Evolutionary conservation across 805 yeast genomes (phyloP), one percentile per base, ranked within the genome.

Genomic region (Allodekkera sacchari): DNA sequence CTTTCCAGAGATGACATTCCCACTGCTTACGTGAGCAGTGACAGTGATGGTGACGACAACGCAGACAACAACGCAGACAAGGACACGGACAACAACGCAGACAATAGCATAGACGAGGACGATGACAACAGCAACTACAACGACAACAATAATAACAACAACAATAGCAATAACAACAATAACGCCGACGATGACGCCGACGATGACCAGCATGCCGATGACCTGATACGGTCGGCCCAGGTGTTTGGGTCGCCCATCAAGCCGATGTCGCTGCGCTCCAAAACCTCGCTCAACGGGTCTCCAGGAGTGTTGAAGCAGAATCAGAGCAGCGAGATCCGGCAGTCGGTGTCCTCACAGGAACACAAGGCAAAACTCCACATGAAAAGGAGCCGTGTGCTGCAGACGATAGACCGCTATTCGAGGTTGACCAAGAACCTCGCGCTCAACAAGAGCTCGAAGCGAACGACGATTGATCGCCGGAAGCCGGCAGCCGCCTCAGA

Each of bases 171-270:
- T 16, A 31, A 26, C 13, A 22, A 28, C 9, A 22, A 33, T 12
- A 19, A 21, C 6, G 34, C 32, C 20, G 25, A 30, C 12, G 40
- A 33, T 20, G 32, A 32, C 11, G 40, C 17, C 6, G 37, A 32
- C 10, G 47, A 37, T n/a, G 43, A 42, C 14, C 38, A 34, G 16
- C 50, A 49, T n/a, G 48, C 52, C 11, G 57, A 52, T 27, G 57
- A 50, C 33, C 39, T 45, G 27, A 55, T 54, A 11, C 46, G 41
- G 24, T 43, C 48, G 2, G 58, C 59, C 2, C 40, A 50, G 8
- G 30, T 35, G n/a, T 37, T 47, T 31, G 58, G 58, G 2, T 47
- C 55, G 7, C 59, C 57, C 1, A 53, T 53, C 3, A 43, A 38
- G 22, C 47, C 31, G 11, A 19, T 47, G 4, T 12, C 28, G 13